A percentile compares a stretch with the other conserved stretches of the same genome.
phyloP scores from a whole-genome alignment of 176 grass and related monocot genomes.

The Eragrostis curvula region DNA sequence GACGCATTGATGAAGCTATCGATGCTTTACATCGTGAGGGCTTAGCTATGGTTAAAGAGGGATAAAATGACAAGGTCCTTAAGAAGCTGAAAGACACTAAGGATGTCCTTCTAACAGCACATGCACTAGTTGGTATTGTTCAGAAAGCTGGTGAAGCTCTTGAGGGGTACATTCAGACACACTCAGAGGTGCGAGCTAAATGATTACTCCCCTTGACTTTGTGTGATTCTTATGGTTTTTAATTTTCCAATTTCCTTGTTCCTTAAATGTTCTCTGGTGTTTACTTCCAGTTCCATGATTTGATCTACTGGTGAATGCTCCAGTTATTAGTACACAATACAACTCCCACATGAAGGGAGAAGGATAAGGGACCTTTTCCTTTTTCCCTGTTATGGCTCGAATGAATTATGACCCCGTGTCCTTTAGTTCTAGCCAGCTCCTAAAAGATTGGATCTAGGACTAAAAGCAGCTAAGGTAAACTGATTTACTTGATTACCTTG shows the following conservation, averaged over 20 bases:
- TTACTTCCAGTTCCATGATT: background rate
- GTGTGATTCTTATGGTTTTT: background rate
- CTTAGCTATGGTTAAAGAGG: background rate
- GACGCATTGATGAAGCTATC: background rate
- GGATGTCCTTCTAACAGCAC: slow-evolving; percentile 11
- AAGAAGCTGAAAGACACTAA: background rate
- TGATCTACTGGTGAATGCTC: background rate
- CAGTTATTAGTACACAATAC: background rate
- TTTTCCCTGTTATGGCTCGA: no score
- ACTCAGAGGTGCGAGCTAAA: background rate
- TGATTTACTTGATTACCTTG: no score
- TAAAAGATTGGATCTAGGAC: no score
- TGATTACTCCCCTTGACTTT: background rate
- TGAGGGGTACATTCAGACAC: background rate
- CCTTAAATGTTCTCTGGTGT: background rate
- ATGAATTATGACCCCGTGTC: no score
- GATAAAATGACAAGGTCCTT: background rate
- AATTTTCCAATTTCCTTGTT: background rate
- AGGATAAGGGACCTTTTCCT: no score
- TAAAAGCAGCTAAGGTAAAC: no score
- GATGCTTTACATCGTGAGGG: background rate
- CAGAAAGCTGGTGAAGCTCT: background rate
- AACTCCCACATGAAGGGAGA: no score
- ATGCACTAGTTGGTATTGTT: background rate
- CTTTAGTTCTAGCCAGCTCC: no score